phyloP scores from a whole-genome alignment of 192 early-diverging fungal species.

The Polychytrium aggregatum region DNA sequence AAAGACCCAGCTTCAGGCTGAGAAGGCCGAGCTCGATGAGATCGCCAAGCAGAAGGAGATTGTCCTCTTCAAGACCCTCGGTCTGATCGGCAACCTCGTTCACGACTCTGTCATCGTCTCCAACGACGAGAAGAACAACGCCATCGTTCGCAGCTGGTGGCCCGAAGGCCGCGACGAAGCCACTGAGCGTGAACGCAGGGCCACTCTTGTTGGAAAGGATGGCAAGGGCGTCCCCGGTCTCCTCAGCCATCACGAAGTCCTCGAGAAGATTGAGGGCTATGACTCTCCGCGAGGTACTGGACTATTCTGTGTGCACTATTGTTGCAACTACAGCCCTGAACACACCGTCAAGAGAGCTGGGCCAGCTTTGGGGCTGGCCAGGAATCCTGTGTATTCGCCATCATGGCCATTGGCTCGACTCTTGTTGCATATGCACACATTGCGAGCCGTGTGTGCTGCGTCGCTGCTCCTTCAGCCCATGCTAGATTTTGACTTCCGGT shows the following conservation, averaged over 20 bases:
- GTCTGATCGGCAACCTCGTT: constrained; percentile 83
- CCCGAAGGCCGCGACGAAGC: constrained; percentile 33
- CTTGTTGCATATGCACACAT: too few species aligned
- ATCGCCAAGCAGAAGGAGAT: constrained; percentile 58
- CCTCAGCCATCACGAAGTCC: constrained; percentile 79
- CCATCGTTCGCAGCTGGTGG: constrained; percentile 36
- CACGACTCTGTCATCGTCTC: constrained; percentile 82
- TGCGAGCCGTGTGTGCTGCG: too few species aligned
- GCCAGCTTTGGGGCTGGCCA: too few species aligned
- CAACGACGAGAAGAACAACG: constrained; percentile 63
- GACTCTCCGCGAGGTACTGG: constrained; percentile 70
- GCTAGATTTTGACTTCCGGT: neutral
- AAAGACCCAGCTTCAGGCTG: constrained; percentile 62
- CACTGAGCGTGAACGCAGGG: constrained; percentile 18
- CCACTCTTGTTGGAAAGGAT: constrained; percentile 27
- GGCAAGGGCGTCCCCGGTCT: constrained; percentile 43
- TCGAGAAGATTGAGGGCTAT: constrained; percentile 81
- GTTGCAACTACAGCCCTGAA: too few species aligned
- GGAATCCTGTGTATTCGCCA: too few species aligned
- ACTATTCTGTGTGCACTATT: neutral
- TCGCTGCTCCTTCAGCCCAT: too few species aligned
- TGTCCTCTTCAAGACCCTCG: constrained; percentile 49
- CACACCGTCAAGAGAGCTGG: too few species aligned
- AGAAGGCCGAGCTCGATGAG: constrained; percentile 48
- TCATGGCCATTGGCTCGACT: too few species aligned